These are phyloP conservation scores for Zanthoxylum bungeanum DNA, from an alignment of 345 rosid species.

Conservation along the genomic window DNA sequence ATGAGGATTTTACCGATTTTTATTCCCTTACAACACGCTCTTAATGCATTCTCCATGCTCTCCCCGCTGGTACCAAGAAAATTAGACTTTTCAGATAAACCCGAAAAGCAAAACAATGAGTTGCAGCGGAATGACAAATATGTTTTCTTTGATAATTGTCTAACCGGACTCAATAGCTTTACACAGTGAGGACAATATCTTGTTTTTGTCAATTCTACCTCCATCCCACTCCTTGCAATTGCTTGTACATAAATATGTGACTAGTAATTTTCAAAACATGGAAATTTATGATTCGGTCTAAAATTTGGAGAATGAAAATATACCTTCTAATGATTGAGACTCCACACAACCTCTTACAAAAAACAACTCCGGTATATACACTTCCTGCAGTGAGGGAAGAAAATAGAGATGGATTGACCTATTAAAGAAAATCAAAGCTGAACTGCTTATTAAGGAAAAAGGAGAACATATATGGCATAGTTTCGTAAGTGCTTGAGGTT, in stretches of 20 bases:
- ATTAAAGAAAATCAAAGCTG: neutral
- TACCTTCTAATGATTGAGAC: slow-evolving; percentile 91
- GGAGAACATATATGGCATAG: neutral
- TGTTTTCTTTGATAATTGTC: neutral
- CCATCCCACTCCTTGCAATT: neutral
- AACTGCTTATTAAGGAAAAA: neutral
- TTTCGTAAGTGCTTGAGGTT: neutral
- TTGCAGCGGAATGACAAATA: neutral
- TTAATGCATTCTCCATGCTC: slow-evolving; percentile 94
- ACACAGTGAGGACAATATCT: neutral
- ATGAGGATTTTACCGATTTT: slow-evolving; percentile 90
- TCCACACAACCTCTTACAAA: slow-evolving; percentile 78
- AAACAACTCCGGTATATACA: slow-evolving; percentile 82
- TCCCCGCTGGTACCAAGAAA: slow-evolving; percentile 59
- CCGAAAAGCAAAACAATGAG: neutral
- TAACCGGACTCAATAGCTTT: neutral
- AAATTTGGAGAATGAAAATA: neutral
- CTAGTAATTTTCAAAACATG: neutral
- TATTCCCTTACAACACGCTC: slow-evolving; percentile 94
- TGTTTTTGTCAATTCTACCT: neutral
- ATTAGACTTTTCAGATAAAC: neutral
- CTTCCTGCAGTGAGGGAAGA: slow-evolving; percentile 44
- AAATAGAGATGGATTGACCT: neutral
- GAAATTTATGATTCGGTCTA: neutral
- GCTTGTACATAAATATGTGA: neutral